These are phyloP conservation scores for Podospora sp. DNA, from an alignment of 495 filamentous ascomycete species.

Conservation along the genomic window DNA sequence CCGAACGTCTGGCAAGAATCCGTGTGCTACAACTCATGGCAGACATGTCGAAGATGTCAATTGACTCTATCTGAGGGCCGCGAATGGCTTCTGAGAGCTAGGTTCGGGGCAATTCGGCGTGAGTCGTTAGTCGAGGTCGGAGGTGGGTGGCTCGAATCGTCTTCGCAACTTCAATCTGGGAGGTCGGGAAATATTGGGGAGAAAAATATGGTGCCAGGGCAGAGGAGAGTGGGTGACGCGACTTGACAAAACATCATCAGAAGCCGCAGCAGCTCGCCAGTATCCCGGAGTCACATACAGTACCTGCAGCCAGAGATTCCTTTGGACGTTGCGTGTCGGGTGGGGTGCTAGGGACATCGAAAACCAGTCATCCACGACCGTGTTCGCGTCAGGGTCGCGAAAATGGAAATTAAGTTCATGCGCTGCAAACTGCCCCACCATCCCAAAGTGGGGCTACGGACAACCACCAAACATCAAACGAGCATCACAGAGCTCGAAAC, in stretches of 20 bases:
- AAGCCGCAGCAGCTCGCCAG: constrained; percentile 4
- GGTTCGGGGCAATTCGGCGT: background rate
- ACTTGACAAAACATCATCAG: constrained; percentile 20
- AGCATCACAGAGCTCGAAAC: too few species aligned
- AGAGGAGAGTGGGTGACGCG: background rate
- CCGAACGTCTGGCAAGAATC: background rate
- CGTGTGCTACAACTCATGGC: background rate
- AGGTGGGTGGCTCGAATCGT: background rate
- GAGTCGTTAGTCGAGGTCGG: background rate
- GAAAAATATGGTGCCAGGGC: background rate
- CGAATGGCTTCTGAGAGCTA: background rate
- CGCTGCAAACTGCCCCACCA: constrained; percentile 2
- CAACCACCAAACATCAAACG: background rate
- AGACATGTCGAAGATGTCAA: constrained; percentile 3
- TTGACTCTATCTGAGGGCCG: background rate
- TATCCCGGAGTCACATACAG: background rate
- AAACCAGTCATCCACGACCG: constrained; percentile 9
- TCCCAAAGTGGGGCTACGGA: background rate
- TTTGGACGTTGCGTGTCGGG: constrained; percentile 5
- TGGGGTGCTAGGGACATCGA: background rate
- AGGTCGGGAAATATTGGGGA: background rate
- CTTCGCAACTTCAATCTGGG: background rate
- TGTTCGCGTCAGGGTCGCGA: constrained; percentile 22
- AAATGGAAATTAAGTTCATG: constrained; percentile 26
- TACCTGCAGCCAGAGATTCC: constrained; percentile 13